phyloP scores from a whole-genome alignment of 1,139 yeast genomes.

The Pichia terricola region DNA sequence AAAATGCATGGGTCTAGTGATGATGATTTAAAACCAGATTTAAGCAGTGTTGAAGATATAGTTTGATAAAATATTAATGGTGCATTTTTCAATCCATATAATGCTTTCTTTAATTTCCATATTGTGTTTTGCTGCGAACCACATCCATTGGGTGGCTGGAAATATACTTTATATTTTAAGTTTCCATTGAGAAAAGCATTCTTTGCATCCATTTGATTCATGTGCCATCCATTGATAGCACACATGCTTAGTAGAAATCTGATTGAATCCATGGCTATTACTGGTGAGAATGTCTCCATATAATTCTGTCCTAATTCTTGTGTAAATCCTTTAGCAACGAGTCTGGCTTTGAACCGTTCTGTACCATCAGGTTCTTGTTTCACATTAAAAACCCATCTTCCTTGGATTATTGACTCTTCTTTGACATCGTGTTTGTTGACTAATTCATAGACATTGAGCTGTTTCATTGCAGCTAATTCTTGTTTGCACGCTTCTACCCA shows the following conservation, averaged over 20 bases:
- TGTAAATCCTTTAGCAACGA: conserved; percentile 6
- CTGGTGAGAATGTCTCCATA: too few species aligned
- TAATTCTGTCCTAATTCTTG: conserved; percentile 5
- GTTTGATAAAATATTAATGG: conserved; percentile 3
- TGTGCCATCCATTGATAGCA: too few species aligned
- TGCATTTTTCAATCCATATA: conserved; percentile 8
- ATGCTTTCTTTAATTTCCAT: conserved; percentile 8
- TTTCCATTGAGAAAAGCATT: conserved; percentile 10
- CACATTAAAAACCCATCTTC: too few species aligned
- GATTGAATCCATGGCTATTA: too few species aligned
- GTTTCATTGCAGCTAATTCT: conserved; percentile 1
- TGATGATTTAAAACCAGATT: not conserved
- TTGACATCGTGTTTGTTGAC: not conserved
- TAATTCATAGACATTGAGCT: not conserved
- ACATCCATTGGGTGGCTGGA: conserved; percentile 1
- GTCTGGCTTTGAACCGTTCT: too few species aligned
- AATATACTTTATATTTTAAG: conserved; percentile 4
- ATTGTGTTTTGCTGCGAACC: not conserved
- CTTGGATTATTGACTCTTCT: not conserved
- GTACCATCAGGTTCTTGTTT: too few species aligned
- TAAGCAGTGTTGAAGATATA: not conserved
- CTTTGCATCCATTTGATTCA: conserved; percentile 9
- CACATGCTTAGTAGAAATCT: too few species aligned
- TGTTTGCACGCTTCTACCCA: too few species aligned
- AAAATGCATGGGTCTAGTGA: conserved; percentile 2